Conservation (phyloP, 768 basidiomycete species). For the Tricholoma flavovirens region DNA sequence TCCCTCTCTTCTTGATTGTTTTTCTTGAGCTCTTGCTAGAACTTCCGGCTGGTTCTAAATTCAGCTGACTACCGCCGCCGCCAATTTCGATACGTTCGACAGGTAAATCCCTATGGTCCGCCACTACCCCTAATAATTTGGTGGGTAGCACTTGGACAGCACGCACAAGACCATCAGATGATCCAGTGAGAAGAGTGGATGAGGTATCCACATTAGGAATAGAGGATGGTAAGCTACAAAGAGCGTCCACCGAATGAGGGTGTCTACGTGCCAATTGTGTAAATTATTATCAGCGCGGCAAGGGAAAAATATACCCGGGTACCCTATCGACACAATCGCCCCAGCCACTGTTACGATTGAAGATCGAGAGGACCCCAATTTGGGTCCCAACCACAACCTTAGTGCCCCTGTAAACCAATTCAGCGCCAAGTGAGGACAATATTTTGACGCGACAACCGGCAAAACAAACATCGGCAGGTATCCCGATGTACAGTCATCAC, state of each 20-base stretch:
- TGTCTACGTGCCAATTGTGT: conserved; percentile 48
- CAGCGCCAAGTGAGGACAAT: not conserved
- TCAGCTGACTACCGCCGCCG: conserved; percentile 28
- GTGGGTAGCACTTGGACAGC: conserved; percentile 86
- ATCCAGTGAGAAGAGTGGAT: conserved; percentile 79
- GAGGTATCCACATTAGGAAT: conserved; percentile 57
- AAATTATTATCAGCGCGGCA: not conserved
- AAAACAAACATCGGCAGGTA: not conserved
- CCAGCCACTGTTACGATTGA: conserved; percentile 85
- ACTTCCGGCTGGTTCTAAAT: conserved; percentile 20
- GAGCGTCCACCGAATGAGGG: conserved; percentile 84
- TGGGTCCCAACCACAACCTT: conserved; percentile 90
- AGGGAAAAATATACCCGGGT: conserved; percentile 55
- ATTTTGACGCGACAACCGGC: not conserved
- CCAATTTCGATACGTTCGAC: conserved; percentile 79
- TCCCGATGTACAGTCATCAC: not conserved
- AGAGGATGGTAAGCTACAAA: conserved; percentile 64
- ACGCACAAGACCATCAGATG: conserved; percentile 86
- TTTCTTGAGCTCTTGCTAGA: conserved; percentile 4
- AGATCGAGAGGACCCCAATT: conserved; percentile 82
- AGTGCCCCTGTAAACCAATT: conserved; percentile 41
- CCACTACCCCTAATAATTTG: conserved; percentile 83
- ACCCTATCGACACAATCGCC: conserved; percentile 89
- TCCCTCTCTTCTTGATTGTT: conserved; percentile 6
- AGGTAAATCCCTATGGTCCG: conserved; percentile 89